phyloP scores from a whole-genome alignment of 495 filamentous ascomycete species.

The Xylaria intraflava region DNA sequence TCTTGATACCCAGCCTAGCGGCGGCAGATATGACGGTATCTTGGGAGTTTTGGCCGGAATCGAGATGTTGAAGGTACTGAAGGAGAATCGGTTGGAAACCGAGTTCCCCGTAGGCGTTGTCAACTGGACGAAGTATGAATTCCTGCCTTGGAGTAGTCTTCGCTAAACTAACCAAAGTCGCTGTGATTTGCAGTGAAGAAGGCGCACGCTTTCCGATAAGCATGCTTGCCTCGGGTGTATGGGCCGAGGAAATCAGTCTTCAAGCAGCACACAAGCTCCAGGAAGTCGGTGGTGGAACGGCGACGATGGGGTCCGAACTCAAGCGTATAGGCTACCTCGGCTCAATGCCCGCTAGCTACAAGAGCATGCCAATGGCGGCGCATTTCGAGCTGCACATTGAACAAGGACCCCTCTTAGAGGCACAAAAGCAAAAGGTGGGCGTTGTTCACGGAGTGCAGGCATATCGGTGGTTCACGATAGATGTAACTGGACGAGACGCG shows the following conservation, averaged over 20 bases:
- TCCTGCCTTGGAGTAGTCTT: neutral
- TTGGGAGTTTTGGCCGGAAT: constrained; percentile 66
- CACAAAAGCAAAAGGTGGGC: constrained; percentile 54
- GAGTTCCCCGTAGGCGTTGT: constrained; percentile 65
- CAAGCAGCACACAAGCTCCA: constrained; percentile 54
- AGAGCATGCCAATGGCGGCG: constrained; percentile 62
- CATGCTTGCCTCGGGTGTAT: constrained; percentile 72
- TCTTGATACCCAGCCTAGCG: constrained; percentile 71
- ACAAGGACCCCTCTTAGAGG: constrained; percentile 64
- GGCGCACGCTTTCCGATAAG: constrained; percentile 74
- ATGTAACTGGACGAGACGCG: constrained; percentile 56
- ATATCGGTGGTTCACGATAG: constrained; percentile 64
- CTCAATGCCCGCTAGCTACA: constrained; percentile 47
- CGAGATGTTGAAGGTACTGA: constrained; percentile 60
- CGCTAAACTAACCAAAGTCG: neutral
- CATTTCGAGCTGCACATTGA: constrained; percentile 84
- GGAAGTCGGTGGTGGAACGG: constrained; percentile 45
- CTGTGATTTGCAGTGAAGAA: constrained; percentile 50
- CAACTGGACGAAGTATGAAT: constrained; percentile 69
- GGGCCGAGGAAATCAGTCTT: constrained; percentile 61
- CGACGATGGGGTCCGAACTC: constrained; percentile 62
- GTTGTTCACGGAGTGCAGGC: constrained; percentile 63
- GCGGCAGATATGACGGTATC: constrained; percentile 72
- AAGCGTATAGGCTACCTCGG: constrained; percentile 68
- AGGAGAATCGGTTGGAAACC: constrained; percentile 63